These are phyloP conservation scores for Collybia sordida DNA, from an alignment of 768 basidiomycete genomes.

Conservation along the genomic window DNA sequence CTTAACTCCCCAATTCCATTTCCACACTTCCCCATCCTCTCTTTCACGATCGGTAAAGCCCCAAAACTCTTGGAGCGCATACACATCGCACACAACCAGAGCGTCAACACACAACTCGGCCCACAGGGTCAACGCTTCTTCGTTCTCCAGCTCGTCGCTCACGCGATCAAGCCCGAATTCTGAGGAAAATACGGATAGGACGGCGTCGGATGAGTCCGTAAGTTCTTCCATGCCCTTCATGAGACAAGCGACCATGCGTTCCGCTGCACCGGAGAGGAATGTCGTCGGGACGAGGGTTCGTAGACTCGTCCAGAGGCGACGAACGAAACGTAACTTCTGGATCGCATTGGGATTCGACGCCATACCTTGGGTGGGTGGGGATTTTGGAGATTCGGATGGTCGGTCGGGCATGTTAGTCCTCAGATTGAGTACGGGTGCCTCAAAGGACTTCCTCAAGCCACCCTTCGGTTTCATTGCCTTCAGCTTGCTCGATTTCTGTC, in stretches of 20 bases:
- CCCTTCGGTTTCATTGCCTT: neutral
- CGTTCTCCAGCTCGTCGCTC: conserved; percentile 19
- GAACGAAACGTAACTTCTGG: conserved; percentile 52
- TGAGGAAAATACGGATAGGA: conserved; percentile 1
- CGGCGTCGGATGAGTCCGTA: conserved; percentile 26
- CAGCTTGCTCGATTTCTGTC: conserved; percentile 11
- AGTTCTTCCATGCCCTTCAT: conserved; percentile 46
- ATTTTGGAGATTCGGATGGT: conserved; percentile 2
- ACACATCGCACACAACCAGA: conserved; percentile 43
- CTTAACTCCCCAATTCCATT: conserved; percentile 38
- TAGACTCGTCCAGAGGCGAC: conserved; percentile 56
- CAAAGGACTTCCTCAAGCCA: neutral
- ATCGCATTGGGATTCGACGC: too few species aligned
- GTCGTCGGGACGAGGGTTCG: conserved; percentile 40
- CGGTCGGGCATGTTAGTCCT: conserved; percentile 10
- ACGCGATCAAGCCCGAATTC: neutral
- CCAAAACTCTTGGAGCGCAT: conserved; percentile 58
- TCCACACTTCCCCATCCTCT: conserved; percentile 19
- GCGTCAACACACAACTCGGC: conserved; percentile 58
- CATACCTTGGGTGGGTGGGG: conserved; percentile 26
- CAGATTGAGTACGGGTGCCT: neutral
- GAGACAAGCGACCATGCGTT: conserved; percentile 48
- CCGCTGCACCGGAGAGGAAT: conserved; percentile 42
- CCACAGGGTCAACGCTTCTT: conserved; percentile 57
- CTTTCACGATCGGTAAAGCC: conserved; percentile 24